phyloP scores from a whole-genome alignment of 345 rosid genomes.

The Salix suchowensis region DNA sequence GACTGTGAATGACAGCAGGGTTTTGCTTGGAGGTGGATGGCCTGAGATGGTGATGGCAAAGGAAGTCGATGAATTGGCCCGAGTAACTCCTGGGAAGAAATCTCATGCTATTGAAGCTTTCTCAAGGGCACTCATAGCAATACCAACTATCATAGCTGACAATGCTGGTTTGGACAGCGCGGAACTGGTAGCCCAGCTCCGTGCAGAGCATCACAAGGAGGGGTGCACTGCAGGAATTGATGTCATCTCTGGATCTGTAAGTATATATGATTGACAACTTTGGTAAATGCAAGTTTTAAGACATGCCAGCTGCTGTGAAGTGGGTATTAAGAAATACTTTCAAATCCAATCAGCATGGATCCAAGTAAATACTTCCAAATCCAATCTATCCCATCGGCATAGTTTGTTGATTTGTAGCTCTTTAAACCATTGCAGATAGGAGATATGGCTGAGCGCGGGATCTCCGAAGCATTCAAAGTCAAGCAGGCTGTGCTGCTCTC shows the following conservation, averaged over 20 bases:
- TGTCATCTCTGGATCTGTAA: constrained; percentile 91
- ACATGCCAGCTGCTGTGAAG: too few relatives aligned
- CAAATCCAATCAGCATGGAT: too few relatives aligned
- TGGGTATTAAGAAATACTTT: too few relatives aligned
- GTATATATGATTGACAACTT: constrained; percentile 12
- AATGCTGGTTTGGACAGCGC: constrained; percentile 99
- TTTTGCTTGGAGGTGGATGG: constrained; percentile 98
- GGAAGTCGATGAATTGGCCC: constrained; percentile 93
- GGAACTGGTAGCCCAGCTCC: constrained; percentile 86
- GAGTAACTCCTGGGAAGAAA: constrained; percentile 89
- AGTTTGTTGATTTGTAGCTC: too few relatives aligned
- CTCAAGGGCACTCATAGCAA: constrained; percentile 75
- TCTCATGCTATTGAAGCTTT: constrained; percentile 97
- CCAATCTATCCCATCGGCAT: too few relatives aligned
- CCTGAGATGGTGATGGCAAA: constrained; percentile 99
- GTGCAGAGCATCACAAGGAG: constrained; percentile 95
- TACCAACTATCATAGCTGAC: constrained; percentile 92
- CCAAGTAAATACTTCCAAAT: too few relatives aligned
- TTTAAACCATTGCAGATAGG: constrained; percentile 51
- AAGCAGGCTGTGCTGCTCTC: constrained; percentile 89
- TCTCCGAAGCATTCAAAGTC: constrained; percentile 83
- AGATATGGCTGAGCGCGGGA: constrained; percentile 75
- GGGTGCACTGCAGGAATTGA: constrained; percentile 81
- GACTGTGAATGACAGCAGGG: constrained; percentile 89
- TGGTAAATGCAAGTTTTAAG: too few relatives aligned